Percentiles rank a stretch among this genome's conserved stretches.
These are phyloP conservation scores for Coffea canephora DNA, from an alignment of 257 asterid genomes.

Conservation along the genomic window DNA sequence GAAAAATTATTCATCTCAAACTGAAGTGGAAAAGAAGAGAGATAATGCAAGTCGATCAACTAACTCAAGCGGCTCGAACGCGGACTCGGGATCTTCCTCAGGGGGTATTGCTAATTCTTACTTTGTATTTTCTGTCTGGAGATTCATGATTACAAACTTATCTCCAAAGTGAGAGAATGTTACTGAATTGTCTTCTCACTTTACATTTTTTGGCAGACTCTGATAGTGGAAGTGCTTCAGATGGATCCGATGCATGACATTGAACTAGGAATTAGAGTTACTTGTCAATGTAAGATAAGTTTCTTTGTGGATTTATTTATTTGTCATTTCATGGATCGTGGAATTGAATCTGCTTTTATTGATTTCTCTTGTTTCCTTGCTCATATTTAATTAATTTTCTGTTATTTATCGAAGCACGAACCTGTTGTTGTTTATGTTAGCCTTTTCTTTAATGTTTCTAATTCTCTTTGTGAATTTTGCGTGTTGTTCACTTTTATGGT, in stretches of 20 bases:
- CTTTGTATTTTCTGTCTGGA: background rate
- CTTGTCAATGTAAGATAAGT: constrained; percentile 37
- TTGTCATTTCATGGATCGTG: background rate
- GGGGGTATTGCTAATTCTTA: constrained; percentile 44
- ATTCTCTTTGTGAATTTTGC: no score
- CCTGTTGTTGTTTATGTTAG: background rate
- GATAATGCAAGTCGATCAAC: constrained; percentile 44
- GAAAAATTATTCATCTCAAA: constrained; percentile 39
- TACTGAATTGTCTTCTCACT: constrained; percentile 15
- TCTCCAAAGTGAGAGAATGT: constrained; percentile 14
- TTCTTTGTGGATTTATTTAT: constrained; percentile 2
- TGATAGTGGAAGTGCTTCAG: constrained; percentile 66
- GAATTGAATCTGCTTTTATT: background rate
- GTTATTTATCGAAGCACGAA: background rate
- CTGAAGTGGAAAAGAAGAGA: constrained; percentile 41
- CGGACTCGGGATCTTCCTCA: constrained; percentile 66
- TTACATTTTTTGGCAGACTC: constrained; percentile 49
- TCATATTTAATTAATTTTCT: background rate
- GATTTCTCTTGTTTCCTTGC: background rate
- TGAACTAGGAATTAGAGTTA: constrained; percentile 39
- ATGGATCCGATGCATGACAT: constrained; percentile 56
- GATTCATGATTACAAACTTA: background rate
- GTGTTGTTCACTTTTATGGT: background rate
- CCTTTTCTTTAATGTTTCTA: background rate
- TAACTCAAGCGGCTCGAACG: constrained; percentile 52